A percentile compares a stretch with the other conserved stretches of the same genome.
phyloP scores from a whole-genome alignment of 768 basidiomycete genomes.

The Pisolithus tinctorius region DNA sequence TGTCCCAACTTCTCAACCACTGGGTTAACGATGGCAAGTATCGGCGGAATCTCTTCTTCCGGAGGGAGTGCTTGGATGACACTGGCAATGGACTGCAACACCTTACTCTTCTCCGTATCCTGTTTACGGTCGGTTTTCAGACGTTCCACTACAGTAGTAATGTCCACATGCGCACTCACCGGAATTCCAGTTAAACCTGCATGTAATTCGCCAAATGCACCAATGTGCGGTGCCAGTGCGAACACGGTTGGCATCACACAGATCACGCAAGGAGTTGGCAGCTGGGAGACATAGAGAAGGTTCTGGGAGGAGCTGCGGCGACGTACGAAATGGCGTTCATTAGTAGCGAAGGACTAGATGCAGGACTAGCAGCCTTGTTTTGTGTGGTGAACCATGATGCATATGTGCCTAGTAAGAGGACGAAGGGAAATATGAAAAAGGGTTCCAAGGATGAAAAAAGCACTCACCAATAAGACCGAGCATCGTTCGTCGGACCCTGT shows the following conservation, averaged over 20 bases:
- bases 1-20: slow-evolving; percentile 65
- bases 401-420: slow-evolving; percentile 49
- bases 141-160: neutral
- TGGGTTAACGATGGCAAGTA: slow-evolving; percentile 73
- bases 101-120: slow-evolving; percentile 86
- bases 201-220: slow-evolving; percentile 79
- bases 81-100: slow-evolving; percentile 87
- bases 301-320: slow-evolving; percentile 62
- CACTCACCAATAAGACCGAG: slow-evolving; percentile 66
- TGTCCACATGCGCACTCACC: slow-evolving; percentile 34
- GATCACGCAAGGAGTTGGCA: slow-evolving; percentile 73
- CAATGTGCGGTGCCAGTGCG: slow-evolving; percentile 78
- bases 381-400: slow-evolving; percentile 74
- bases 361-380: slow-evolving; percentile 20
- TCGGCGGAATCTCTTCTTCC: slow-evolving; percentile 66
- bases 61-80: slow-evolving; percentile 88
- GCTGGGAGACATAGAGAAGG: slow-evolving; percentile 60
- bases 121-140: slow-evolving; percentile 19
- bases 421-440: neutral
- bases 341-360: slow-evolving; percentile 39
- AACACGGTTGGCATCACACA: slow-evolving; percentile 87
- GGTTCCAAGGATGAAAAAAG: neutral
- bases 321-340: slow-evolving; percentile 65
- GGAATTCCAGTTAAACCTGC: slow-evolving; percentile 68
- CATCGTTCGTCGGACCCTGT: slow-evolving; percentile 66